Base-by-base conservation (phyloP, 495 filamentous ascomycete genomes). In the Chlorociboria aeruginascens region DNA sequence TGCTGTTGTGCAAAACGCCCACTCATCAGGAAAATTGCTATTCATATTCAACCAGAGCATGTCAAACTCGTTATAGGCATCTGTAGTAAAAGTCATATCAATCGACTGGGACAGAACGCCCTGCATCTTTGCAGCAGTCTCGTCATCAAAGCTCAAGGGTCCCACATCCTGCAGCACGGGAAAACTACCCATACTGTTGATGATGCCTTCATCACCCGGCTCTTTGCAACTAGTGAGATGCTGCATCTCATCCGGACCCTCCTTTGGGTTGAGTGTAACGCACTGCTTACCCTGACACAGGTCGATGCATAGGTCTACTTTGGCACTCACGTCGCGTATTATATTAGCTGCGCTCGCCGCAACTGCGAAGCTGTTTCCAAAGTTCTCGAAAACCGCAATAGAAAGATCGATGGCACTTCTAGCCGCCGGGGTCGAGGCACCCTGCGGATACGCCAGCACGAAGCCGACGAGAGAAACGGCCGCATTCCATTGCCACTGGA, bases 401-500 rank as follows among this genome's bases (percentile, higher is more conserved):
- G 34, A 36, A 14, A 6, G 6, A 6, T 36, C 34, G 34, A 36
- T 12, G 14, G 34, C 34, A 14, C 11, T 14, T 36, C 34, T 36
- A 6, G 34, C 34, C 14, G 14, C 14, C 6, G 34, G 34, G 6
- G 34, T 36, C 6, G 14, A 36, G 3, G 14, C 1, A 36, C 14
- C 34, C 34, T 36, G 34, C 14, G 34, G 34, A 36, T 36, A 36
- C 11, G 34, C 34, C 34, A 36, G 14, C 34, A 36, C 34, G 14
- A 36, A 36, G 14, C 34, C 34, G 6, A 36, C 34, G 34, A 36
- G 34, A 2, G 34, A 12, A 12, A 36, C 11, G 34, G 11, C 14
- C 3, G 34, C 34, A 14, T 36, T 36, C 34, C 34, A 36, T 6
- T 36, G 34, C 34, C 34, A 74, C 20, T 72, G 68, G 37, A 71